Base-by-base conservation (phyloP, 768 basidiomycete species). In the Albatrellus ellisii region DNA sequence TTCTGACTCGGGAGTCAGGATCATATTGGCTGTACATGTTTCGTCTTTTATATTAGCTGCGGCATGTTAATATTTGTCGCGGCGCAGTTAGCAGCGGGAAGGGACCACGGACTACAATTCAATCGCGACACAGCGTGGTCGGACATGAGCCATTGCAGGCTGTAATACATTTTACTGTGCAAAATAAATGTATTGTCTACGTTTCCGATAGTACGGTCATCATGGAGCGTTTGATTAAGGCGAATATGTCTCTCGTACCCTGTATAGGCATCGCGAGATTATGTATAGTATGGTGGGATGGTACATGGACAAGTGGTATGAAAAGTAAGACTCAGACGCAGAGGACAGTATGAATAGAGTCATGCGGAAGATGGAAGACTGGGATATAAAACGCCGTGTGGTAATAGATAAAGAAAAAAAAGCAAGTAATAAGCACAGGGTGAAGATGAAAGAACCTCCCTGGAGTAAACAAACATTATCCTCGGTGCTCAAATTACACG, bases 401-500 rank as follows among this genome's bases (percentile, higher is more conserved):
- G 43, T 41, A 50, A 47, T 43, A 40, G 45, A 51, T 47, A 51
- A 22, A 28, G 28, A 22, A 43, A 44, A 27, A 27, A 39, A 29
- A 39, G 44, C 26, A 33, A 35, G 39, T 20, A 20, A 31, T 42
- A 18, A 36, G 29, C 26, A 27, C 41, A 41, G 35, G 26, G 37
- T 45, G 35, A 7, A 34, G 24, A 29, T 26, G 27, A 25, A n/a
- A 36, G 15, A 41, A 24, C 33, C 31, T 27, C 18, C 38, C 38
- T 26, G 38, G 38, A 41, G 40, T 31, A 26, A 32, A n/a, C n/a
- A 42, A 6, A 18, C 25, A 27, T 21, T 20, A n/a, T n/a, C n/a
- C n/a, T n/a, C n/a, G n/a, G n/a, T n/a, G n/a, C n/a, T n/a, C n/a
- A n/a, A 21, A 11, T 11, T 9, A 9, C 9, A 10, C 34, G 34